Conservation (phyloP, 2,329 filamentous ascomycete genomes). For the Hymenoscyphus fructigenus region DNA sequence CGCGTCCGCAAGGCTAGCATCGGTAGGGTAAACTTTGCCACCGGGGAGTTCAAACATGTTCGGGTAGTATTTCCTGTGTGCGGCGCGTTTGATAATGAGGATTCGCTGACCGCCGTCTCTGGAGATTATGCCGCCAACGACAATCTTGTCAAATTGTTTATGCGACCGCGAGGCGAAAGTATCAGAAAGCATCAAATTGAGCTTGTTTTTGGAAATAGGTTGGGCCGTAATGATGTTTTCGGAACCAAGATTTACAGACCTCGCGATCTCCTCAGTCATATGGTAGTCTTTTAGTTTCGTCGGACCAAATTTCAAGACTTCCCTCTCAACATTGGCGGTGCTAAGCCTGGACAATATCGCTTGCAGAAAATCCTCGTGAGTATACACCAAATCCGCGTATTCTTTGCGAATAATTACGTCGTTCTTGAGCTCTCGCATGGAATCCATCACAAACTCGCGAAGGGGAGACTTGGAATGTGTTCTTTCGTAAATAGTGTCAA, state of each 20-base stretch:
- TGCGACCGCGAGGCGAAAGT: neutral
- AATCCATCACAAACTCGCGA: slow-evolving; percentile 18
- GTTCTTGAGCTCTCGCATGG: slow-evolving; percentile 8
- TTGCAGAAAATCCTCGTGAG: slow-evolving; percentile 15
- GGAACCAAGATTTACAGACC: too few relatives aligned
- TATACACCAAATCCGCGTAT: slow-evolving; percentile 6
- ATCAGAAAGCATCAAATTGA: neutral
- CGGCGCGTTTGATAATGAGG: neutral
- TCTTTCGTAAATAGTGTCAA: slow-evolving; percentile 19
- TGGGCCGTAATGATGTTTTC: too few relatives aligned
- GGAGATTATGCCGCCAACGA: neutral
- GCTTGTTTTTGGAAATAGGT: slow-evolving; percentile 1
- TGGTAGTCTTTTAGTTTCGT: neutral
- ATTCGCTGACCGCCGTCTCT: neutral
- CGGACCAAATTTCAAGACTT: neutral
- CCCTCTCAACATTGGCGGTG: neutral
- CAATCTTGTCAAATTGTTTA: neutral
- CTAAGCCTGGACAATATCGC: neutral
- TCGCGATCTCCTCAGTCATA: neutral
- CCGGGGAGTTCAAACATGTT: slow-evolving; percentile 3
- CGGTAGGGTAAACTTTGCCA: neutral
- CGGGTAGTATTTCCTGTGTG: neutral
- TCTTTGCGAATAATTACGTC: neutral
- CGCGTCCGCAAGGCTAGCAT: neutral
- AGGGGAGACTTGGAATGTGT: slow-evolving; percentile 14